phyloP scores from a whole-genome alignment of 2,329 filamentous ascomycete species.

The Metarhizium guizhouense region DNA sequence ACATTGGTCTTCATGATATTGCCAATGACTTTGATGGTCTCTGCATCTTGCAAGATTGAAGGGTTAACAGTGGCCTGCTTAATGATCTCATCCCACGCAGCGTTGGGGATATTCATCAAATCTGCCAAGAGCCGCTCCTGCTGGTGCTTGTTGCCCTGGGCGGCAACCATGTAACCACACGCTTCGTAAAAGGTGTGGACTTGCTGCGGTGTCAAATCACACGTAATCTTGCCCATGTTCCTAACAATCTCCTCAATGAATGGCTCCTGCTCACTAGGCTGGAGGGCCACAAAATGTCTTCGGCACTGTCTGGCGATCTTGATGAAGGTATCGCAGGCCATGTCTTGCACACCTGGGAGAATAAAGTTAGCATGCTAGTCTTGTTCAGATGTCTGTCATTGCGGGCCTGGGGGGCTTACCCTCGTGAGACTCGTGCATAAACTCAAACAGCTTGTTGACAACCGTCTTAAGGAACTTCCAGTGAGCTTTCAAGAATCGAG shows the following conservation, averaged over 20 bases:
- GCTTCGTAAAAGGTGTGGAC: conserved; percentile 99
- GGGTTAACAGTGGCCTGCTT: conserved; percentile 77
- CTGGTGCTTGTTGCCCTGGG: conserved; percentile 87
- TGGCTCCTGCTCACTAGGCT: conserved; percentile 87
- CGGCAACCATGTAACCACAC: conserved; percentile 97
- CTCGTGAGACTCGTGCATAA: conserved; percentile 99
- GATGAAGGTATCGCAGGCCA: conserved; percentile 99
- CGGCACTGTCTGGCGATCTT: conserved; percentile 99
- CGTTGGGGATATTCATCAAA: conserved; percentile 87
- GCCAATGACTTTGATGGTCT: conserved; percentile 96
- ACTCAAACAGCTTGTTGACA: conserved; percentile 98
- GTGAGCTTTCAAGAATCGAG: conserved; percentile 94
- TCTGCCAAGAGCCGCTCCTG: conserved; percentile 89
- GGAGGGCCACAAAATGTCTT: conserved; percentile 91
- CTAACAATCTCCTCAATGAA: conserved; percentile 99
- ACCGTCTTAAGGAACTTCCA: conserved; percentile 99
- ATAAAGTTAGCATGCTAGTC: not conserved
- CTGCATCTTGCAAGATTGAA: conserved; percentile 76
- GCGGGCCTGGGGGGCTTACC: conserved; percentile 40
- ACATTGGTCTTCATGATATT: conserved; percentile 99
- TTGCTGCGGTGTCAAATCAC: conserved; percentile 89
- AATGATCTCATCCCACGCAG: conserved; percentile 94
- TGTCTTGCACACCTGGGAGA: conserved; percentile 78
- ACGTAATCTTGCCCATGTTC: conserved; percentile 92
- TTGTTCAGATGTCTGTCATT: not conserved